Conservation (phyloP, 129 eudicot species). For the Artemisia argyi region DNA sequence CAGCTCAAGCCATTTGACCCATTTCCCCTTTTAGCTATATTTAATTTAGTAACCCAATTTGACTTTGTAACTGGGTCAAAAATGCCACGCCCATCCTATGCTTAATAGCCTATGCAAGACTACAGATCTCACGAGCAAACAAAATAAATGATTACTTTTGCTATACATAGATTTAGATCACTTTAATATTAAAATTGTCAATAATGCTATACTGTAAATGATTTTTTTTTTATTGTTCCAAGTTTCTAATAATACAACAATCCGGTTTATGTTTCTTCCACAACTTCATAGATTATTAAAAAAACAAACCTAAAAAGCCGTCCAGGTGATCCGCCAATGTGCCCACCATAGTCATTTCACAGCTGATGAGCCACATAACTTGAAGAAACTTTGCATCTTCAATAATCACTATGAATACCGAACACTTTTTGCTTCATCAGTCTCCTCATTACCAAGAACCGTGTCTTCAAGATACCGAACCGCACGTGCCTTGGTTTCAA, state of each 20-base stretch:
- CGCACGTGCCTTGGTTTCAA: conserved; percentile 37
- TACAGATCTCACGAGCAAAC: conserved; percentile 1
- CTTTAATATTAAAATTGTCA: background rate
- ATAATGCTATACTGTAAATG: no score
- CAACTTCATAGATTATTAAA: background rate
- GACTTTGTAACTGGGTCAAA: background rate
- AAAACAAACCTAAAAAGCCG: conserved; percentile 23
- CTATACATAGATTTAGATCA: background rate
- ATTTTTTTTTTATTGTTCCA: background rate
- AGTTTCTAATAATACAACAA: background rate
- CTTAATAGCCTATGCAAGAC: conserved; percentile 1
- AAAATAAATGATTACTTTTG: background rate
- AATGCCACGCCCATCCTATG: background rate
- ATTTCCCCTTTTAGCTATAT: background rate
- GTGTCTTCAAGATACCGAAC: conserved; percentile 46
- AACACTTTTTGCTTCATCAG: conserved; percentile 30
- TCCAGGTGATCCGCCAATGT: conserved; percentile 13
- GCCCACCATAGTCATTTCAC: conserved; percentile 29
- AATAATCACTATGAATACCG: conserved; percentile 20
- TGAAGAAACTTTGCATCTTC: conserved; percentile 13
- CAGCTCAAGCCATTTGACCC: background rate
- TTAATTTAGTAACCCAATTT: background rate
- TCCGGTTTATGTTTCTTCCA: background rate
- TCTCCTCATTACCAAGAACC: conserved; percentile 39
- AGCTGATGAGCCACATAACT: conserved; percentile 26